phyloP scores from a whole-genome alignment of 345 rosid species.

The Melaleuca quinquenervia region DNA sequence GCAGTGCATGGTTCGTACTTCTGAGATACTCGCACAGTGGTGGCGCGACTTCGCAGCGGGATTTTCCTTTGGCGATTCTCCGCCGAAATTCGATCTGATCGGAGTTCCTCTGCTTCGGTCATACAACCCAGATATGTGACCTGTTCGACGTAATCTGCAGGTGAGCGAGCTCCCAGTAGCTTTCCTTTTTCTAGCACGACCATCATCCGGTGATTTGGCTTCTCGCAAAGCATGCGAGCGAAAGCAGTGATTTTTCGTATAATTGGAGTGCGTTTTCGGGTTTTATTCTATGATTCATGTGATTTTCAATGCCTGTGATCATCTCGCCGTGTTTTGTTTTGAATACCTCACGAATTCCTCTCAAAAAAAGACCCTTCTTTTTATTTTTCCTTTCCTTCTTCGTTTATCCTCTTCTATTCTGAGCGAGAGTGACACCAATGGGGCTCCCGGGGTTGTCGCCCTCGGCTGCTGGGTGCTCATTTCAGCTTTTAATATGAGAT shows the following conservation, averaged over 20 bases:
- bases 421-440: neutral
- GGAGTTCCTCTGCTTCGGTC: neutral
- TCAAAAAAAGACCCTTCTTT: neutral
- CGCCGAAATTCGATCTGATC: neutral
- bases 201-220: neutral
- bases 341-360: neutral
- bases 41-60: neutral
- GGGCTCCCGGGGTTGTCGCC: neutral
- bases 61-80: neutral
- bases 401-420: neutral
- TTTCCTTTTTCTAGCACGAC: neutral
- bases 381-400: neutral
- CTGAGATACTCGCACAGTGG: neutral
- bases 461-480: neutral
- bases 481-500: too few relatives aligned
- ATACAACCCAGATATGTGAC: neutral
- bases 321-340: neutral
- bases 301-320: neutral
- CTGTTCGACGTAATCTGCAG: neutral
- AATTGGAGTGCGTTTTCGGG: neutral
- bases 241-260: neutral
- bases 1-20: neutral
- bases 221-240: neutral
- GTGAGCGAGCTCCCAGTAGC: neutral
- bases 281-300: neutral